A percentile compares a stretch with the other conserved stretches of the same genome.
Conservation (phyloP, 495 filamentous ascomycete genomes). For the Wilcoxina mikolae region DNA sequence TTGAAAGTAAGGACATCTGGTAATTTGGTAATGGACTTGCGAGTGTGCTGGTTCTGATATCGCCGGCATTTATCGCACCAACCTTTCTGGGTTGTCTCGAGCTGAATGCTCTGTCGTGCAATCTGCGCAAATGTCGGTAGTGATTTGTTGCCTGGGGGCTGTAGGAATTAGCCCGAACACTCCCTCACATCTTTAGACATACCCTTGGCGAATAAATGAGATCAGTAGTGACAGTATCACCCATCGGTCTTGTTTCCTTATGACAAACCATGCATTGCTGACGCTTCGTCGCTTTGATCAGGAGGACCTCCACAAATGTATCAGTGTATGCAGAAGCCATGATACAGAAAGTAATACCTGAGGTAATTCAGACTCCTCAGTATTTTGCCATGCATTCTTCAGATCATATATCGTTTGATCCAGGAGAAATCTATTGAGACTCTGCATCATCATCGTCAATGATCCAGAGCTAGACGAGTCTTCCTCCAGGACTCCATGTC, state of each 20-base stretch:
- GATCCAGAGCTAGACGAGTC: conserved; percentile 46
- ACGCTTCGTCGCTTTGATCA: conserved; percentile 21
- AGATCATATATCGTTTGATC: conserved; percentile 57
- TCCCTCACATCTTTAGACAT: not conserved
- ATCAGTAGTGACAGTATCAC: conserved; percentile 54
- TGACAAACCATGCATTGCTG: conserved; percentile 63
- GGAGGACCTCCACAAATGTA: no score
- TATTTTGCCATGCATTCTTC: conserved; percentile 15
- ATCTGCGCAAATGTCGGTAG: conserved; percentile 16
- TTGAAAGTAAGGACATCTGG: conserved; percentile 78
- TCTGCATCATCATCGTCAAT: conserved; percentile 59
- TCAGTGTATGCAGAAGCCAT: conserved; percentile 12
- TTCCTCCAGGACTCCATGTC: conserved; percentile 67
- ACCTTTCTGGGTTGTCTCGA: conserved; percentile 52
- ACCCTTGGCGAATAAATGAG: conserved; percentile 58
- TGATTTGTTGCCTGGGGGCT: conserved; percentile 20
- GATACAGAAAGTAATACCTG: no score
- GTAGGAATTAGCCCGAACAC: not conserved
- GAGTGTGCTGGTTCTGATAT: conserved; percentile 65
- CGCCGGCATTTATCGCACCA: conserved; percentile 82
- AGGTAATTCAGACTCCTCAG: not conserved
- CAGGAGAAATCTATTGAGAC: conserved; percentile 61
- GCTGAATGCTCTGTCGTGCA: conserved; percentile 64
- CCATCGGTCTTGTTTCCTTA: conserved; percentile 40
- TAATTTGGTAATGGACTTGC: conserved; percentile 63